A percentile compares a stretch with the other conserved stretches of the same genome.
These are phyloP conservation scores for Aspergillus nidulans DNA, from an alignment of 495 filamentous ascomycete genomes.

Conservation along the genomic window DNA sequence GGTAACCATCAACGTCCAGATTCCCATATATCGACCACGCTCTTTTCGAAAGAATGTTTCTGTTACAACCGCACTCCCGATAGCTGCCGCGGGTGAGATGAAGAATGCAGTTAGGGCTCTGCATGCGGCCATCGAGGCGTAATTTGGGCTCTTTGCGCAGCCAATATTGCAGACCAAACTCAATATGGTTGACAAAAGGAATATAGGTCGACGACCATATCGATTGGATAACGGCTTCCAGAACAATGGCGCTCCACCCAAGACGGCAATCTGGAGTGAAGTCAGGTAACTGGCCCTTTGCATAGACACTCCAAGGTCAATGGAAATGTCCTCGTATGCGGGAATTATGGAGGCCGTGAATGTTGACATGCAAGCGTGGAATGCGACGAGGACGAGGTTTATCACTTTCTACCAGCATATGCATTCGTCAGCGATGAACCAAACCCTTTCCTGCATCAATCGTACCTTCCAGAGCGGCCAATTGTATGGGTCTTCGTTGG, in stretches of 20 bases:
- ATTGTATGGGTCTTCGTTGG: constrained; percentile 49
- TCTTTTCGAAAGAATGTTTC: constrained; percentile 34
- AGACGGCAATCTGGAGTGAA: constrained; percentile 46
- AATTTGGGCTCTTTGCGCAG: constrained; percentile 40
- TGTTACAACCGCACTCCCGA: constrained; percentile 6
- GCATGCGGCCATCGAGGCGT: constrained; percentile 38
- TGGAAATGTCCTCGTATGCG: constrained; percentile 41
- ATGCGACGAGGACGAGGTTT: constrained; percentile 50
- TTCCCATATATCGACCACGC: constrained; percentile 47
- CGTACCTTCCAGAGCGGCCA: constrained; percentile 44
- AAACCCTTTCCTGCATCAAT: background rate
- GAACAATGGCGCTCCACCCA: constrained; percentile 46
- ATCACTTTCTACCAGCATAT: constrained; percentile 40
- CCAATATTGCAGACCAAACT: constrained; percentile 43
- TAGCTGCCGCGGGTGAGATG: constrained; percentile 45
- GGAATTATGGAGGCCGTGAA: constrained; percentile 55
- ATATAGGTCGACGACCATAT: constrained; percentile 51
- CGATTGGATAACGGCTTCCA: constrained; percentile 56
- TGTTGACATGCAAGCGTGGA: constrained; percentile 54
- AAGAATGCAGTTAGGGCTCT: constrained; percentile 36
- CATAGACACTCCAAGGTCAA: constrained; percentile 36
- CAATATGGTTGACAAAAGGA: constrained; percentile 44
- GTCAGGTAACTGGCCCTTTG: constrained; percentile 47
- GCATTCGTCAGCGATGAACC: background rate
- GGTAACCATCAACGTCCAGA: constrained; percentile 34